Evolutionary conservation across 192 early-diverging fungal species (phyloP).

Genomic region (Umbelopsis ramanniana): DNA sequence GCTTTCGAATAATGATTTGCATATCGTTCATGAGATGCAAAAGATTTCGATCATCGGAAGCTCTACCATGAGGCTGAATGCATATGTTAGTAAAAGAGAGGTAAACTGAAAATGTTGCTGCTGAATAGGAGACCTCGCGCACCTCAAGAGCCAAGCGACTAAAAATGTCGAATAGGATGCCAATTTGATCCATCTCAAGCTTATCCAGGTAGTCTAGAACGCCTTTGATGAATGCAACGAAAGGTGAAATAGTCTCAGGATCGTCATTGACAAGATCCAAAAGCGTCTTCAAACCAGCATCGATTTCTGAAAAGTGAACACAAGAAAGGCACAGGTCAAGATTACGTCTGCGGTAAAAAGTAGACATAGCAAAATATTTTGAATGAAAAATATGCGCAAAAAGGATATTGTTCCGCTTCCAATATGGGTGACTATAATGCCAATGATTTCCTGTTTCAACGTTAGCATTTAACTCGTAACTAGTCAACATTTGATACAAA

Average conservation of each 20-base stretch:
- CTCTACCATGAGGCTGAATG: background rate
- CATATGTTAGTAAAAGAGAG: background rate
- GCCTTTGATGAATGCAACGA: constrained; percentile 72
- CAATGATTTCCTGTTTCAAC: constrained; percentile 62
- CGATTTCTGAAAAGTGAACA: constrained; percentile 54
- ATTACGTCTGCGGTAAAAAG: background rate
- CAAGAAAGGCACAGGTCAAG: constrained; percentile 5
- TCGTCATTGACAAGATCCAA: constrained; percentile 55
- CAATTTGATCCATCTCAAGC: constrained; percentile 62
- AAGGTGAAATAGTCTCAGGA: constrained; percentile 57
- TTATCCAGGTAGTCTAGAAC: constrained; percentile 77
- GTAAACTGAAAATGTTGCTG: background rate
- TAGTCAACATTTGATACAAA: too few species aligned
- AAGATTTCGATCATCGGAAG: background rate
- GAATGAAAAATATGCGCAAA: background rate
- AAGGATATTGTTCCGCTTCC: constrained; percentile 65
- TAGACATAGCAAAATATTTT: background rate
- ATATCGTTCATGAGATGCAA: constrained; percentile 66
- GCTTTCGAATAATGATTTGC: constrained; percentile 75
- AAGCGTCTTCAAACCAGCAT: constrained; percentile 62
- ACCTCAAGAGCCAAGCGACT: constrained; percentile 64
- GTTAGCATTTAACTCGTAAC: background rate
- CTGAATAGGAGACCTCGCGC: background rate
- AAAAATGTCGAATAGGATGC: constrained; percentile 68
- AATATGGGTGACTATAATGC: constrained; percentile 77